These are phyloP conservation scores for Dicorynia guianensis DNA, from an alignment of 306 rosid genomes.

Conservation along the genomic window DNA sequence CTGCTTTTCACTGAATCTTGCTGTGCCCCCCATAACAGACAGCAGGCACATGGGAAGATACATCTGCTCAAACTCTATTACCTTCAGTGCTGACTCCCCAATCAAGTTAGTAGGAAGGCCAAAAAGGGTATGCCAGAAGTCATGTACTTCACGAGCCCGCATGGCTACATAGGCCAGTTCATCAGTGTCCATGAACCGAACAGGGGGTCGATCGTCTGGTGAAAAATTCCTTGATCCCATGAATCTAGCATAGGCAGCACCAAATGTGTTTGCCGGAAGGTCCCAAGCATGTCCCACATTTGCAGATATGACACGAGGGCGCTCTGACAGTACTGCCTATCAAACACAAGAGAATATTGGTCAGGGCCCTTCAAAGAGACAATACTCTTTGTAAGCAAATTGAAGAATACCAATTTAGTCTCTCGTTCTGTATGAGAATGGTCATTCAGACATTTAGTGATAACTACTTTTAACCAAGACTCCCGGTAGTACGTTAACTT, in stretches of 20 bases:
- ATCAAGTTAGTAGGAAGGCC: constrained; percentile 88
- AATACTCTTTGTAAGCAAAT: too few relatives aligned
- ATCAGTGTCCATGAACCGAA: constrained; percentile 87
- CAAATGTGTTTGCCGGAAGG: constrained; percentile 78
- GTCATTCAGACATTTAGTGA: too few relatives aligned
- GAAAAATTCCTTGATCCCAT: constrained; percentile 98
- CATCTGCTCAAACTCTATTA: constrained; percentile 91
- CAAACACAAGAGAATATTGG: constrained; percentile 24
- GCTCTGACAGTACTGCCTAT: constrained; percentile 72
- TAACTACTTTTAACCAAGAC: too few relatives aligned
- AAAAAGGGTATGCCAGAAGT: constrained; percentile 94
- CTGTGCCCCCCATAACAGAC: constrained; percentile 77
- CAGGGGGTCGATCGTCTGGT: constrained; percentile 93
- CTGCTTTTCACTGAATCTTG: constrained; percentile 77
- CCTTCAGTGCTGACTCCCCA: constrained; percentile 90
- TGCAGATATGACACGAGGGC: constrained; percentile 74
- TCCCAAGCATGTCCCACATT: constrained; percentile 91
- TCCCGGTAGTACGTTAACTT: too few relatives aligned
- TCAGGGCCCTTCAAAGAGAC: too few relatives aligned
- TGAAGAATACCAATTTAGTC: too few relatives aligned
- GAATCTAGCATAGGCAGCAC: constrained; percentile 91
- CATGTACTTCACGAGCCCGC: constrained; percentile 95
- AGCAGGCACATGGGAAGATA: constrained; percentile 82
- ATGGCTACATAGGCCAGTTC: constrained; percentile 83
- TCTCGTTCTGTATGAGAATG: too few relatives aligned